Evolutionary conservation across 2,329 filamentous ascomycete species (phyloP), one percentile per base, ranked within the genome.

Genomic region (Purpureocillium lavendulum): DNA sequence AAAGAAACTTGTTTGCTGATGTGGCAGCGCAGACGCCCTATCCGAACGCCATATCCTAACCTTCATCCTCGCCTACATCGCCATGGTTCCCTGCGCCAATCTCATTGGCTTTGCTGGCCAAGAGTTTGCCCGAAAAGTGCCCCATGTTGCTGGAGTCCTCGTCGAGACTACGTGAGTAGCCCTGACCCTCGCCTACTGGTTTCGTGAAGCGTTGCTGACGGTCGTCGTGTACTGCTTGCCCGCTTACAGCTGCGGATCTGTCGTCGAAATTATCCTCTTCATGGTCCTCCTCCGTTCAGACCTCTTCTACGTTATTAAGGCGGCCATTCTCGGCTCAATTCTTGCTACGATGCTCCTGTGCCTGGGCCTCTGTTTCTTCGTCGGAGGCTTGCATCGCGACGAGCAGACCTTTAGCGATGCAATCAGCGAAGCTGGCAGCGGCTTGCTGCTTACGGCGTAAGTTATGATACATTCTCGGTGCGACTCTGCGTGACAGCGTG

Each of bases 221-320:
- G 21, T 26, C 21, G 12, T 9, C 14, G 16, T 29, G 24, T 11
- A 46, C 51, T 17, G 30, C 5, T 54, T 36, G 3, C 17, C 26
- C 12, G 30, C 13, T 24, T 14, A 1, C 15, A 70, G 67, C 1
- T 57, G 88, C 38, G 84, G 83, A 3, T 85, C 84, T 1, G 63
- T 88, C 9, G 85, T 92, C 38, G 87, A 94, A 56, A 82, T 94
- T 41, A 75, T 94, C 35, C 65, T 94, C 24, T 92, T 94, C 61
- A 82, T 90, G 67, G 75, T 89, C 3, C 64, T 94, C 33, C 69
- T 92, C 4, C 58, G 30, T 11, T 33, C 15, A 11, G 30, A 36
- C 9, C 18, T 18, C 28, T 80, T 82, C 43, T 69, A 73, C n/a
- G 84, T 92, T 49, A 86, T 94, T 50, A 78, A 87, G 54, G 85